Base-by-base conservation (phyloP, 2,329 filamentous ascomycete genomes). In the Aspergillus tamarii region DNA sequence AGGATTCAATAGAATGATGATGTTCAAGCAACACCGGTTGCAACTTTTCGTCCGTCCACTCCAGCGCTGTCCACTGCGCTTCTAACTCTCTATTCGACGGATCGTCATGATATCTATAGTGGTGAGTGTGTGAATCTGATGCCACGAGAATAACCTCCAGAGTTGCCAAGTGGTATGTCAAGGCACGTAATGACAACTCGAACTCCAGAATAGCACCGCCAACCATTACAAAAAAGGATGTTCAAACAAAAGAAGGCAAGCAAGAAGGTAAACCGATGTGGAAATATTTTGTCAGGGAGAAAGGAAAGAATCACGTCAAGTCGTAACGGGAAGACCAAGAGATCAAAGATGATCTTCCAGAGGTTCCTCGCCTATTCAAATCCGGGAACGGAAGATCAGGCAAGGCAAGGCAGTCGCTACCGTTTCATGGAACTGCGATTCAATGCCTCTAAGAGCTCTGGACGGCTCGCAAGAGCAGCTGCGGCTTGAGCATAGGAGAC, bases 391-490 rank as follows among this genome's bases (percentile, higher is more conserved):
- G 19, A 58, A 56, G 26, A 36, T 39, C 57, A 48, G 59, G 57
- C 41, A 62, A 63, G 54, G 57, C 48, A 56, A 59, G 36, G 65
- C 65, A 50, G 64, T 62, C 60, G 61, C 69, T 77, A 78, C 60
- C 77, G 81, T 74, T 88, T 86, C 79, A 93, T 85, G 59, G 90
- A 91, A 76, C 92, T 96, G 73, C 91, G 86, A 74, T 91, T 90
- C 66, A 99, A 84, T 34, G 95, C 95, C 77, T 96, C 92, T 68
- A 94, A 83, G 64, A 99, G 84, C 84, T 98, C 95, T 2, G 94
- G 94, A 62, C 95, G 87, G 65, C 87, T 86, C 69, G 88, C 85
- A 72, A 99, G 83, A 56, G 89, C 89, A 69, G 91, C 88, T 68
- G 87, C 88, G n/a, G 95, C 95, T 78, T 96, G 88, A 57, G 85